phyloP scores from a whole-genome alignment of 2,329 filamentous ascomycete species.

The Macrophomina tecta region DNA sequence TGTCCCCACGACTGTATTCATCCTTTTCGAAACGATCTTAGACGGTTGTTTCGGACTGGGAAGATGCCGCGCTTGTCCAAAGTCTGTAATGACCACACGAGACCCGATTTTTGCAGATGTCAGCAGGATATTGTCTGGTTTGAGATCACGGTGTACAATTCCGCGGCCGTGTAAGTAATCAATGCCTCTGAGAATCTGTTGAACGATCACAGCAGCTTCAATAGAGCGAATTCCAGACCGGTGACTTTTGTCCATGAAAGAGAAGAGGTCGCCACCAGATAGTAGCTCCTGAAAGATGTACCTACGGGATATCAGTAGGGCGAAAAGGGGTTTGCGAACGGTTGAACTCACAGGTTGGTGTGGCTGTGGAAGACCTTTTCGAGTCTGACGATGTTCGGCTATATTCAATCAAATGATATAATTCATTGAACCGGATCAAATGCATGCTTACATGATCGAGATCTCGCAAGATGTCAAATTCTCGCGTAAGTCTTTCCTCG shows the following conservation, averaged over 20 bases:
- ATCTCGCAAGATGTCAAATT: conserved; percentile 57
- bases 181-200: conserved; percentile 63
- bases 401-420: neutral
- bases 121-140: conserved; percentile 69
- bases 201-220: conserved; percentile 60
- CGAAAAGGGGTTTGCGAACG: neutral
- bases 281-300: conserved; percentile 68
- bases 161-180: conserved; percentile 61
- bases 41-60: conserved; percentile 28
- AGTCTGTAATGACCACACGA: conserved; percentile 66
- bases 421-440: neutral
- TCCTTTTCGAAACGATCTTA: conserved; percentile 44
- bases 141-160: conserved; percentile 67
- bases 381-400: conserved; percentile 65
- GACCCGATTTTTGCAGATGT: conserved; percentile 57
- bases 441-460: conserved; percentile 56
- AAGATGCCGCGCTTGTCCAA: conserved; percentile 60
- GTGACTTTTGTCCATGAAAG: conserved; percentile 60
- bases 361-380: conserved; percentile 62
- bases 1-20: conserved; percentile 62
- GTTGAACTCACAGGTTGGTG: conserved; percentile 55
- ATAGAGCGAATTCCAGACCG: conserved; percentile 53
- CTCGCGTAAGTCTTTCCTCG: conserved; percentile 38
- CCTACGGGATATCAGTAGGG: conserved; percentile 37
- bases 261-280: conserved; percentile 66